Base-by-base conservation (phyloP, 2,329 filamentous ascomycete species). In the Gnomoniopsis smithogilvyi region DNA sequence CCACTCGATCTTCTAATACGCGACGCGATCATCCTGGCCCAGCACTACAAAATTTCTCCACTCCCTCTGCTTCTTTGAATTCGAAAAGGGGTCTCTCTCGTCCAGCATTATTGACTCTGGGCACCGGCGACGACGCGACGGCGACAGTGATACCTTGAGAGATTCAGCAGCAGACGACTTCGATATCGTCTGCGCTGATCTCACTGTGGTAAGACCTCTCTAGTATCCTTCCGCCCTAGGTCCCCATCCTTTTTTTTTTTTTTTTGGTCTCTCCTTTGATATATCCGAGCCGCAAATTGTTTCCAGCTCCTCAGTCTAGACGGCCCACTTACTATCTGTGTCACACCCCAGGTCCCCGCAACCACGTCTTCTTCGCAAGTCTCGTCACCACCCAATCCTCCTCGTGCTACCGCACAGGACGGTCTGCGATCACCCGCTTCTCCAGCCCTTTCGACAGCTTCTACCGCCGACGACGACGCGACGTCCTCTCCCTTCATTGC, bases 391-490 rank as follows among this genome's bases (percentile, higher is more conserved):
- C 73, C 75, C 69, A 73, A 76, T 73, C 78, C 80, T 80, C 81
- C 82, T 83, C 76, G 80, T 85, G 83, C 83, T 69, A 68, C 74
- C 69, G 82, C 83, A 82, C 83, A 80, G 81, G 83, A 85, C 78
- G 80, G 79, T 73, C 68, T 67, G 67, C 71, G 71, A 72, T 68
- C 71, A 64, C 67, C 68, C 62, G 72, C 69, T 58, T 87, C 84
- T 55, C 84, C 85, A 60, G 79, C 85, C 54, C 77, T 88, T 60
- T 88, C 85, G 57, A 82, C 79, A 60, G 78, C 81, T 49, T 88
- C 85, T 45, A 88, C 85, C 45, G 81, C 83, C 54, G 82, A 84
- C 78, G 82, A 84, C 79, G 80, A 76, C 67, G 77, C 75, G 66
- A 80, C 78, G 59, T 81, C 78, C 51, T 87, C 84, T 43, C 85